Evolutionary conservation across 805 yeast species (phyloP).

Genomic region (Candida montana): DNA sequence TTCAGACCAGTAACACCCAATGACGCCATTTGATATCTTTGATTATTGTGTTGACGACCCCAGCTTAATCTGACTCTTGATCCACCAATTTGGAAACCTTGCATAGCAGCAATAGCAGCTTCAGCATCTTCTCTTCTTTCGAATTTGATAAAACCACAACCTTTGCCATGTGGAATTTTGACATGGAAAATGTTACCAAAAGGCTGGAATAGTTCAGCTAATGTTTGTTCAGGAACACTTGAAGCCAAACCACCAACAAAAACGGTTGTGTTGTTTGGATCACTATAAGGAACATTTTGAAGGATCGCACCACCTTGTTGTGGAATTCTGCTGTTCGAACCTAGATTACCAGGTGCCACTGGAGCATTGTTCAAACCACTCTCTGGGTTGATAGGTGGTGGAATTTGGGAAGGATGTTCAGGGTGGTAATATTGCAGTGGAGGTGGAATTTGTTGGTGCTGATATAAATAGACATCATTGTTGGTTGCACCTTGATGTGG

Average conservation of each 20-base stretch:
- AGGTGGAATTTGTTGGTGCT: slow-evolving; percentile 20
- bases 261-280: slow-evolving; percentile 68
- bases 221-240: slow-evolving; percentile 56
- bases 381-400: slow-evolving; percentile 3
- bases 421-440: slow-evolving; percentile 15
- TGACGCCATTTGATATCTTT: slow-evolving; percentile 18
- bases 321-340: not conserved
- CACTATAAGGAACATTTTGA: slow-evolving; percentile 31
- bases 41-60: slow-evolving; percentile 47
- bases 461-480: slow-evolving; percentile 18
- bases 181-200: slow-evolving; percentile 68
- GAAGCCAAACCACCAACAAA: slow-evolving; percentile 73
- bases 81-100: slow-evolving; percentile 74
- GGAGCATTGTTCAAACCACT: not conserved
- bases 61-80: slow-evolving; percentile 67
- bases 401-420: slow-evolving; percentile 14
- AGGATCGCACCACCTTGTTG: slow-evolving; percentile 4
- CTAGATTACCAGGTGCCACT: not conserved
- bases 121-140: slow-evolving; percentile 30
- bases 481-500: slow-evolving; percentile 7
- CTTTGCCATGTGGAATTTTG: slow-evolving; percentile 49
- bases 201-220: slow-evolving; percentile 59
- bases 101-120: slow-evolving; percentile 61
- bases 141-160: too few species aligned
- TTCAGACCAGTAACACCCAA: slow-evolving; percentile 14